phyloP scores from a whole-genome alignment of 1,284 basidiomycete species.

The Vanrija sp. region DNA sequence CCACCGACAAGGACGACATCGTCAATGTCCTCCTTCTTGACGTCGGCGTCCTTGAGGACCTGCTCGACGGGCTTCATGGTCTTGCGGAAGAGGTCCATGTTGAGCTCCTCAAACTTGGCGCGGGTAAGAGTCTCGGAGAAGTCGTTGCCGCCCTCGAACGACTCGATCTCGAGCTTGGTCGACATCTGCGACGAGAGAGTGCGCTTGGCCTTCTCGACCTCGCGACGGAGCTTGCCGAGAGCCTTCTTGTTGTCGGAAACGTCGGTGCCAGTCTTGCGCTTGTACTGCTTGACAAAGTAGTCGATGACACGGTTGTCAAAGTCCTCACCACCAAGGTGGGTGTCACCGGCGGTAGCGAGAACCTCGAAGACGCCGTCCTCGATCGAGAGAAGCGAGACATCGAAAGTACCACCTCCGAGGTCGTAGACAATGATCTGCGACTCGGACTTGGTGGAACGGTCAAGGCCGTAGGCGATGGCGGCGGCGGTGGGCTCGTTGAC shows the following conservation, averaged over 20 bases:
- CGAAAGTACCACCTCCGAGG: constrained; percentile 97
- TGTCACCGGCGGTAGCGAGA: constrained; percentile 98
- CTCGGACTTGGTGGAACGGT: constrained; percentile 60
- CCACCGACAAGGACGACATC: constrained; percentile 98
- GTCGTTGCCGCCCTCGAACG: constrained; percentile 92
- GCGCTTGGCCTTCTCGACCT: constrained; percentile 98
- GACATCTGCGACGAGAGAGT: constrained; percentile 79
- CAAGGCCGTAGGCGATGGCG: constrained; percentile 93
- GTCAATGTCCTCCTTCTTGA: constrained; percentile 95
- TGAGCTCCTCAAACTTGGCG: constrained; percentile 98
- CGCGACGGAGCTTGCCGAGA: constrained; percentile 94
- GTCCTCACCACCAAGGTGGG: constrained; percentile 97
- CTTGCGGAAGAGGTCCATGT: constrained; percentile 98
- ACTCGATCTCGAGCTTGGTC: constrained; percentile 69
- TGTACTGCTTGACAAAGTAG: constrained; percentile 95
- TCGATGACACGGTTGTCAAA: constrained; percentile 98
- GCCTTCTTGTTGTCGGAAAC: constrained; percentile 82
- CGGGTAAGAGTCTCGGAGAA: constrained; percentile 91
- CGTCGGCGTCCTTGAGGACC: constrained; percentile 93
- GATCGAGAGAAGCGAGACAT: constrained; percentile 96
- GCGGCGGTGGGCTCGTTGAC: constrained; percentile 99
- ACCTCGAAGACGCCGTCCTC: constrained; percentile 99
- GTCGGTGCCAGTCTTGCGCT: constrained; percentile 90
- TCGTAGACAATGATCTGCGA: constrained; percentile 95
- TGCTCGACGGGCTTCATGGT: constrained; percentile 99